Base-by-base conservation (phyloP, 2,329 filamentous ascomycete species). In the Ophiognomonia clavigignenti-juglandacearum region DNA sequence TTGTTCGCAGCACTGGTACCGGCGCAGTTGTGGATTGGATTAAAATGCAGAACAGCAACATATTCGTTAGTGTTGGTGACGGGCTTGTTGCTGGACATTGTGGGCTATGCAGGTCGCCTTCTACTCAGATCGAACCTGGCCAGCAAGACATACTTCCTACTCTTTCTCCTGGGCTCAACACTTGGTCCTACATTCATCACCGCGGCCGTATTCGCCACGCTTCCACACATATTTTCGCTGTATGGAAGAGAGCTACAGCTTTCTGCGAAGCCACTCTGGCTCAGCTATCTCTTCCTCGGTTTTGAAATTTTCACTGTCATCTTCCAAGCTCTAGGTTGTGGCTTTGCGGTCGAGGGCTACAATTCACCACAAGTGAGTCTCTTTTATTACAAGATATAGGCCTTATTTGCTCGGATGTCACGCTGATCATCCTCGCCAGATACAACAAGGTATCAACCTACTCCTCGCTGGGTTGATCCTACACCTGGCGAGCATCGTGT, bases 31-130 rank as follows among this genome's bases (percentile, higher is more conserved):
- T 61, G 54, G 41, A 53, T 53, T 2, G 57, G 54, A 2, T 43
- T 56, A 39, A 55, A 57, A 4, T 57, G 51, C 27, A 55, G 45
- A 37, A 72, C 68, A 23, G 61, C 62, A 0, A 45, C 68, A 4
- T 75, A 75, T 58, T 62, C 71, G 2, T 59, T 61, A 2, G 56
- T 62, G 3, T 53, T 77, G 43, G 58, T 65, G 3, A 60, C 61
- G 0, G 73, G 72, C 2, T 58, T 75, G 13, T 50, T 67, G 6
- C 51, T 75, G 7, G 71, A 75, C 49, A 58, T 71, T 7, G 31
- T 74, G 36, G 72, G 73, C 13, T 77, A 76, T 50, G 59, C 68
- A 13, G 73, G 71, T 4, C 67, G 70, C 31, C 46, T 77, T 6
- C 56, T 76, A 24, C 63, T 76, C 11, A 62, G 63, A 35, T 58